Percentiles rank a stretch among this genome's conserved stretches.
phyloP scores from a whole-genome alignment of 1,284 basidiomycete genomes.

The Microbotryum silenes-acaulis region DNA sequence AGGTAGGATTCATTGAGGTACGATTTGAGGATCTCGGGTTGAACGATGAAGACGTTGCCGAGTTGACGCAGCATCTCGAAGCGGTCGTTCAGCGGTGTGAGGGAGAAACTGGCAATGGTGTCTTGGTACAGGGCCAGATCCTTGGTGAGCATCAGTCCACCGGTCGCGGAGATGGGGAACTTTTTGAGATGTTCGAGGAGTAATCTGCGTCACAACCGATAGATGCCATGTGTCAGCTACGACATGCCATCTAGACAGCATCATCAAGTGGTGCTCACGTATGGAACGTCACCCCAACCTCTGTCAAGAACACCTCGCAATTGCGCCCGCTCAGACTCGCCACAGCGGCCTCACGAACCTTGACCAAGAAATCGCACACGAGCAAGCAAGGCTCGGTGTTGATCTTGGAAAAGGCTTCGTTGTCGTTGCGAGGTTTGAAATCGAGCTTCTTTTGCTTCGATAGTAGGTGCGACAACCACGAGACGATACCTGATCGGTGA shows the following conservation, averaged over 20 bases:
- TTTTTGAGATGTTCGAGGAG: slow-evolving; percentile 91
- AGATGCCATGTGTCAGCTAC: no score
- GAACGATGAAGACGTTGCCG: slow-evolving; percentile 92
- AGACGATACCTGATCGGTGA: slow-evolving; percentile 36
- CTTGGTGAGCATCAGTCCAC: slow-evolving; percentile 97
- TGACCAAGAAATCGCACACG: slow-evolving; percentile 77
- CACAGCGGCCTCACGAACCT: slow-evolving; percentile 63
- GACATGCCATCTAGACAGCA: background rate
- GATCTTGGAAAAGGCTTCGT: slow-evolving; percentile 83
- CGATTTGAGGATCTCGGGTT: slow-evolving; percentile 81
- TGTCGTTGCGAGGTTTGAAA: slow-evolving; percentile 94
- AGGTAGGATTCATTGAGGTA: slow-evolving; percentile 83
- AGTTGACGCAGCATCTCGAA: slow-evolving; percentile 98
- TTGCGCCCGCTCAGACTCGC: slow-evolving; percentile 83
- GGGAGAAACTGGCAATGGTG: slow-evolving; percentile 67
- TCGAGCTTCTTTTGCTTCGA: slow-evolving; percentile 89
- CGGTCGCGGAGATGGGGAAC: slow-evolving; percentile 92
- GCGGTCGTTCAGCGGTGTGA: slow-evolving; percentile 78
- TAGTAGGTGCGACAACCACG: slow-evolving; percentile 54
- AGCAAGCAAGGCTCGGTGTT: slow-evolving; percentile 92
- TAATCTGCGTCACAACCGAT: slow-evolving; percentile 49
- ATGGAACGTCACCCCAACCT: slow-evolving; percentile 91
- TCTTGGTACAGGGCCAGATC: slow-evolving; percentile 98
- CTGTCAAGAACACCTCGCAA: slow-evolving; percentile 79
- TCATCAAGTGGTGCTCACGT: slow-evolving; percentile 49